Percentiles rank a stretch among this genome's conserved stretches.
Conservation (phyloP, 371 early-diverging fungal species). For the Polyrhizophydium stewartii region DNA sequence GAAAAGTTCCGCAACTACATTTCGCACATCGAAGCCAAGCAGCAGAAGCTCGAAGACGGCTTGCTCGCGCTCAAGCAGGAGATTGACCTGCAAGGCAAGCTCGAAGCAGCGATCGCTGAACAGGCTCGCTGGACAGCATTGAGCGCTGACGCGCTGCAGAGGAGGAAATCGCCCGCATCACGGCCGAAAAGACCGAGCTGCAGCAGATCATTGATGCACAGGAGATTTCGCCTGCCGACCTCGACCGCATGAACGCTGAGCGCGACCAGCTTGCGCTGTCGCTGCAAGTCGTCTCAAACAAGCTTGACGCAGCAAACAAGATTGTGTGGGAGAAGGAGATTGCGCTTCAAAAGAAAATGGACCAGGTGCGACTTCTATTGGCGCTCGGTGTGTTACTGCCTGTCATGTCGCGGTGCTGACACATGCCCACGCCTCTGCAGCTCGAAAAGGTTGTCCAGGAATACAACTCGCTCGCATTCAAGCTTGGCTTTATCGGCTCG, state of each 20-base stretch:
- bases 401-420: background rate
- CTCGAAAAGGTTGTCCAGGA: slow-evolving; percentile 39
- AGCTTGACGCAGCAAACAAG: slow-evolving; percentile 35
- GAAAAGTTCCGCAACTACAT: slow-evolving; percentile 48
- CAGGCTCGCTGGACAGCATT: no score
- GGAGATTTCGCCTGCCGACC: slow-evolving; percentile 72
- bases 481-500: slow-evolving; percentile 20
- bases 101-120: no score
- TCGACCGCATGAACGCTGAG: slow-evolving; percentile 76
- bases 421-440: slow-evolving; percentile 3
- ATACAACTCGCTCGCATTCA: slow-evolving; percentile 37
- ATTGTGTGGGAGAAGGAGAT: slow-evolving; percentile 51
- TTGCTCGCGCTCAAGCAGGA: slow-evolving; percentile 31
- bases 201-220: slow-evolving; percentile 58
- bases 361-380: slow-evolving; percentile 23
- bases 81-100: slow-evolving; percentile 3
- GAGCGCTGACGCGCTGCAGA: slow-evolving; percentile 10
- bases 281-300: slow-evolving; percentile 23
- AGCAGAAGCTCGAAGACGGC: slow-evolving; percentile 42
- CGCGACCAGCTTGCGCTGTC: slow-evolving; percentile 48
- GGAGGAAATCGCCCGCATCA: slow-evolving; percentile 18
- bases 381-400: background rate
- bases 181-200: slow-evolving; percentile 24
- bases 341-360: slow-evolving; percentile 40
- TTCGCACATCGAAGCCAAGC: slow-evolving; percentile 43